These are phyloP conservation scores for Plasmodium gonderi DNA, from an alignment of 169 alveolate species.

Conservation along the genomic window DNA sequence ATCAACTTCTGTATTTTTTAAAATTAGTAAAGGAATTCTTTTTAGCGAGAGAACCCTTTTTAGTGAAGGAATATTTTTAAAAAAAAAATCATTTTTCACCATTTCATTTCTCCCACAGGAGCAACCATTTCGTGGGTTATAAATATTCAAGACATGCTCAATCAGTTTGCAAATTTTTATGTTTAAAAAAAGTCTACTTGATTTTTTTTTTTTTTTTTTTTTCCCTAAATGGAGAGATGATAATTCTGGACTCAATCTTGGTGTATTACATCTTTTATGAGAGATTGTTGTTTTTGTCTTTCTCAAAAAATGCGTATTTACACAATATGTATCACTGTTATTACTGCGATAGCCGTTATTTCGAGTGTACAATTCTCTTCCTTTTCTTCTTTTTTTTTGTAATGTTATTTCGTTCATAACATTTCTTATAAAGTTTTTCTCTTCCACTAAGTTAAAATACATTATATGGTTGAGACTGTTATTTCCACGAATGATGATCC, in stretches of 20 bases:
- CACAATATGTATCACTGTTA: too few relatives aligned
- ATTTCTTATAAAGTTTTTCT: background rate
- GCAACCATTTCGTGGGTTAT: background rate
- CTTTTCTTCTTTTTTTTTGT: background rate
- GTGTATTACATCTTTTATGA: too few relatives aligned
- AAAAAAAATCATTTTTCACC: background rate
- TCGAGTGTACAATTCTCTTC: background rate
- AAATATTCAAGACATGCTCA: background rate
- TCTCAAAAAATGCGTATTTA: too few relatives aligned
- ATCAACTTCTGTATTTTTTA: background rate
- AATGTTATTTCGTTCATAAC: background rate
- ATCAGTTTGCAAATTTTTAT: background rate
- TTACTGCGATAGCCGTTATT: background rate
- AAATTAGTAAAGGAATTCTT: background rate
- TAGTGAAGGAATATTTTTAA: too few relatives aligned
- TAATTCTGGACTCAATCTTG: background rate
- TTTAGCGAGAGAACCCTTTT: background rate
- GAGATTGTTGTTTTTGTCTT: too few relatives aligned
- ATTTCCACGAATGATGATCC: background rate
- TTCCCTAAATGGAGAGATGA: background rate
- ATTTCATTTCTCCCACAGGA: background rate
- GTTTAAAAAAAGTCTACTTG: background rate
- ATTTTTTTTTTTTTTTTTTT: background rate
- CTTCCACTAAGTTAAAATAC: background rate
- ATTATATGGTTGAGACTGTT: background rate